A percentile compares a stretch with the other conserved stretches of the same genome.
These are phyloP conservation scores for Syzygium grande DNA, from an alignment of 345 rosid genomes.

Conservation along the genomic window DNA sequence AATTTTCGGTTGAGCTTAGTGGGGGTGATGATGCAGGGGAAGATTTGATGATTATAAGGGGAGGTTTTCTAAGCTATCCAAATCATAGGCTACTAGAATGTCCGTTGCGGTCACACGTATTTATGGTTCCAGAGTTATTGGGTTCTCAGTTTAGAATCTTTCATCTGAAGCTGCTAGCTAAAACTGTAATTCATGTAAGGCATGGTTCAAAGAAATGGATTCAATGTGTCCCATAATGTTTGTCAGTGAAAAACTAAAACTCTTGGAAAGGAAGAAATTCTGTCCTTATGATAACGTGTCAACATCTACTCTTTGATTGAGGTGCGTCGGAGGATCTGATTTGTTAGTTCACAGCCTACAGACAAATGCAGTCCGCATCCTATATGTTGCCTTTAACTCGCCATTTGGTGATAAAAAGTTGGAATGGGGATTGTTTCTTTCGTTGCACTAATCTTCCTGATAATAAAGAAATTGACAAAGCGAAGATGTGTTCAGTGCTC, in stretches of 20 bases:
- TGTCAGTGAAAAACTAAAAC: background rate
- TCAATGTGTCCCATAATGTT: background rate
- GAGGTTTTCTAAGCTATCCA: background rate
- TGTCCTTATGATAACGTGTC: background rate
- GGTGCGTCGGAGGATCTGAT: background rate
- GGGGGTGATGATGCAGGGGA: background rate
- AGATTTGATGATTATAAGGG: background rate
- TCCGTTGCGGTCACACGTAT: background rate
- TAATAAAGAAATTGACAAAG: background rate
- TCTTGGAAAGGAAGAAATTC: background rate
- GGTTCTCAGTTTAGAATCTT: background rate
- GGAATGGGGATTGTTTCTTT: background rate
- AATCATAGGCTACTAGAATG: background rate
- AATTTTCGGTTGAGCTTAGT: background rate
- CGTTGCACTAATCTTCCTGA: background rate
- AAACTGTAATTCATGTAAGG: background rate
- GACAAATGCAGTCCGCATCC: background rate
- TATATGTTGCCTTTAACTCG: background rate
- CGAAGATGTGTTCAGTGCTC: background rate
- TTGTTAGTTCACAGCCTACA: background rate
- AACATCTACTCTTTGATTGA: background rate
- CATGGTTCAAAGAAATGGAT: background rate
- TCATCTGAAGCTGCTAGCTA: background rate
- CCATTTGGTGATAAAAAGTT: background rate
- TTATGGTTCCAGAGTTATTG: background rate